Evolutionary conservation across 2,329 filamentous ascomycete genomes (phyloP).

Genomic region (Scytalidium sp.): DNA sequence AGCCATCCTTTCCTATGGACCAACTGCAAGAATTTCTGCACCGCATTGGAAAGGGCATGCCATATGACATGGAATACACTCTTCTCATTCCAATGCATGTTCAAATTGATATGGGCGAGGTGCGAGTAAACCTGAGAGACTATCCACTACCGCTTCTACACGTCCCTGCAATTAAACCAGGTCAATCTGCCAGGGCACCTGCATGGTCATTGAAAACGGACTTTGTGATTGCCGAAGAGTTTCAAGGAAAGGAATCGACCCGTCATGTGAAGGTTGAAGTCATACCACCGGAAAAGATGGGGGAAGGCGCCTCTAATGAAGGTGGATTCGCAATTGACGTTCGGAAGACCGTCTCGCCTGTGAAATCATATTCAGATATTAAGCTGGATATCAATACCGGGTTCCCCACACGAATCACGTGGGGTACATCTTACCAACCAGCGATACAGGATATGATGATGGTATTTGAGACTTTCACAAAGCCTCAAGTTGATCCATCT

Average conservation of each 20-base stretch:
- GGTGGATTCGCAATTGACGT: conserved; percentile 82
- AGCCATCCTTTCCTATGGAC: conserved; percentile 82
- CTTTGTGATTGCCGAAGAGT: conserved; percentile 96
- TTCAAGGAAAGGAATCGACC: conserved; percentile 73
- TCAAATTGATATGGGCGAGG: conserved; percentile 86
- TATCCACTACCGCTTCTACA: conserved; percentile 92
- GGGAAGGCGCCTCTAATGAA: conserved; percentile 50
- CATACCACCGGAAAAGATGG: conserved; percentile 63
- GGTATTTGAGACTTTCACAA: conserved; percentile 95
- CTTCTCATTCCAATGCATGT: conserved; percentile 88
- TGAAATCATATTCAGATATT: conserved; percentile 96
- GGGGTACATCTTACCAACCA: conserved; percentile 96
- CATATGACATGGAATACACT: conserved; percentile 84
- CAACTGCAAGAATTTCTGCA: conserved; percentile 84
- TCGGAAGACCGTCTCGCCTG: conserved; percentile 84
- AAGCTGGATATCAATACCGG: conserved; percentile 89
- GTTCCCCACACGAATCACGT: conserved; percentile 88
- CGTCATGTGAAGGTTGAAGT: conserved; percentile 80
- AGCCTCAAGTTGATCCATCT: conserved; percentile 89
- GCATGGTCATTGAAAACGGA: conserved; percentile 83
- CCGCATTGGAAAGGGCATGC: conserved; percentile 94
- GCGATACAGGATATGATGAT: conserved; percentile 99
- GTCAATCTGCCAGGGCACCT: conserved; percentile 76
- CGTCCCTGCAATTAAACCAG: conserved; percentile 76
- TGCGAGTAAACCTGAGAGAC: conserved; percentile 80